phyloP scores from a whole-genome alignment of 768 basidiomycete genomes.

The Tephrocybe rancida region DNA sequence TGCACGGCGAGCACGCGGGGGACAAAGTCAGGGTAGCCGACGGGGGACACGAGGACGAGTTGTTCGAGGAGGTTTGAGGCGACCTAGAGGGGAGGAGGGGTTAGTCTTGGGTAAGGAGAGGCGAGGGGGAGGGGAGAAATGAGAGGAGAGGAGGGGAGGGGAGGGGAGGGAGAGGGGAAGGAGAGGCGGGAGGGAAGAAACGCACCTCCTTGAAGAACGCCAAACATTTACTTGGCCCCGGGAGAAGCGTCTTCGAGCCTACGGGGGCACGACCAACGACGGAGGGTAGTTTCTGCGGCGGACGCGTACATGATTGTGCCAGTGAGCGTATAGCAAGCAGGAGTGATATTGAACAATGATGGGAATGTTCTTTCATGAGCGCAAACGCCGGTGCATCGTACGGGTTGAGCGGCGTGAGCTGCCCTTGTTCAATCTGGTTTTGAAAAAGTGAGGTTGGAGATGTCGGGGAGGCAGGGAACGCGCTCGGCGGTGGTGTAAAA shows the following conservation, averaged over 20 bases:
- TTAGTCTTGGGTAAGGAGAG: too few species aligned
- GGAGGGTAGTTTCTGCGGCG: slow-evolving; percentile 2
- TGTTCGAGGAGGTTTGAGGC: slow-evolving; percentile 5
- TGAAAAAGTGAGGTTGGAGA: not conserved
- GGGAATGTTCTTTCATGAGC: slow-evolving; percentile 10
- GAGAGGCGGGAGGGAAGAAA: too few species aligned
- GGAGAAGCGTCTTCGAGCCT: slow-evolving; percentile 5
- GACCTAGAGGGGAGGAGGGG: too few species aligned
- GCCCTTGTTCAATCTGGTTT: not conserved
- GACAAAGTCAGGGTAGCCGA: slow-evolving; percentile 14
- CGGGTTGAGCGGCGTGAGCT: not conserved
- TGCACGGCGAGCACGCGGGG: not conserved
- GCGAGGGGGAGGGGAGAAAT: too few species aligned
- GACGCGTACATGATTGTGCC: not conserved
- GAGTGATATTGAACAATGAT: slow-evolving; percentile 3
- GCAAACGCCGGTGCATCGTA: slow-evolving; percentile 8
- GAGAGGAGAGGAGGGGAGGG: too few species aligned
- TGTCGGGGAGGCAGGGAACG: too few species aligned
- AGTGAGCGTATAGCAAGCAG: slow-evolving; percentile 10
- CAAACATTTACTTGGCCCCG: not conserved
- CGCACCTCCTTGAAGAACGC: slow-evolving; percentile 8
- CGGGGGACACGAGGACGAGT: slow-evolving; percentile 7
- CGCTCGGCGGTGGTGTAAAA: not conserved
- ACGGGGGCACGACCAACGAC: slow-evolving; percentile 11
- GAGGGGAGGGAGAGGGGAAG: too few species aligned